phyloP scores from a whole-genome alignment of 2,329 filamentous ascomycete species.

The Ophiostoma ips region DNA sequence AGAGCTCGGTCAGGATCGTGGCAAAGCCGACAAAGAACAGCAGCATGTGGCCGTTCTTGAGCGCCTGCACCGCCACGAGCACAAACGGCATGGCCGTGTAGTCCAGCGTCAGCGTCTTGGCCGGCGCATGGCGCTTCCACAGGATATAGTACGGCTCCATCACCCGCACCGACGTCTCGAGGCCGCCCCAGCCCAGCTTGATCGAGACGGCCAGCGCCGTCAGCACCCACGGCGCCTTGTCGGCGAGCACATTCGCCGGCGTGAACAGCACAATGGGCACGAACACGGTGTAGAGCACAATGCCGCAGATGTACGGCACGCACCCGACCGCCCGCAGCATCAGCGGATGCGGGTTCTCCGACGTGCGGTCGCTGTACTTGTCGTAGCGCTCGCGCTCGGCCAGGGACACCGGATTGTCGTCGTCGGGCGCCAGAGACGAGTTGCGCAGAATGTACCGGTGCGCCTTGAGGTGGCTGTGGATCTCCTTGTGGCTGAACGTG shows the following conservation, averaged over 20 bases:
- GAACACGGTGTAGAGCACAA: conserved; percentile 41
- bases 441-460: conserved; percentile 57
- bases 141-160: conserved; percentile 64
- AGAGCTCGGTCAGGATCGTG: conserved; percentile 57
- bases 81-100: conserved; percentile 60
- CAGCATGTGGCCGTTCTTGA: conserved; percentile 49
- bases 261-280: conserved; percentile 52
- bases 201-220: conserved; percentile 52
- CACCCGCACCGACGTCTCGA: conserved; percentile 58
- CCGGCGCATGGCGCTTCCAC: conserved; percentile 48
- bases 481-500: conserved; percentile 48
- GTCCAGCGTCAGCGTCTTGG: conserved; percentile 54
- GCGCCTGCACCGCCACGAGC: conserved; percentile 46
- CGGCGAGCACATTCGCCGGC: conserved; percentile 36
- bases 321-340: conserved; percentile 50
- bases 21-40: conserved; percentile 57
- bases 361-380: conserved; percentile 28
- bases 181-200: conserved; percentile 53
- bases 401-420: conserved; percentile 29
- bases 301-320: conserved; percentile 44
- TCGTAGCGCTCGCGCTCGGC: conserved; percentile 30
- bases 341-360: conserved; percentile 51
- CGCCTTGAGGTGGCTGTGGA: conserved; percentile 52
- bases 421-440: conserved; percentile 54
- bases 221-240: conserved; percentile 50